Evolutionary conservation across 345 rosid genomes (phyloP).

Genomic region (Chamaenerion angustifolium): DNA sequence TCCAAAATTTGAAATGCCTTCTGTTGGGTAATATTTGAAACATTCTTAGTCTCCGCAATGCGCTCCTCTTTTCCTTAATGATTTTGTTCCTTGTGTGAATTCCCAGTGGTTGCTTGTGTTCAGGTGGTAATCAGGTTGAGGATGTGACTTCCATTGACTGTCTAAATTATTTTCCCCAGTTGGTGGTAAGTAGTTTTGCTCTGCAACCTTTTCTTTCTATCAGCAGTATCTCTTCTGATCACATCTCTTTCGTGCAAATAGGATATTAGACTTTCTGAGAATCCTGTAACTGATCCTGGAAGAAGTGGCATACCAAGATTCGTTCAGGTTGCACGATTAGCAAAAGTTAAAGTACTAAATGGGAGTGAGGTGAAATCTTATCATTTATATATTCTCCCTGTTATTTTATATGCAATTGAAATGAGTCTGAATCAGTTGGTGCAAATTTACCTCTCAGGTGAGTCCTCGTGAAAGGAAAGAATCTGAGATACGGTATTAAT

Average conservation of each 20-base stretch:
- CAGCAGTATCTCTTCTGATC: constrained; percentile 6
- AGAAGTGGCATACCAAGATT: constrained; percentile 76
- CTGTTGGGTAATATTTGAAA: constrained; percentile 44
- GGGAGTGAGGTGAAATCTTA: constrained; percentile 78
- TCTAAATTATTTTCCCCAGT: constrained; percentile 48
- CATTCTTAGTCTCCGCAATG: background rate
- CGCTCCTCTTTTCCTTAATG: background rate
- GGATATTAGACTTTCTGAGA: constrained; percentile 90
- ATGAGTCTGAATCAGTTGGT: constrained; percentile 1
- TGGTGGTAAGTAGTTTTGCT: constrained; percentile 43
- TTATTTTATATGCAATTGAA: constrained; percentile 4
- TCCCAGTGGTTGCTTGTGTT: constrained; percentile 3
- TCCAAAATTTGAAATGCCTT: constrained; percentile 64
- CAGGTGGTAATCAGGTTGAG: constrained; percentile 58
- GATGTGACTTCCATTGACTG: constrained; percentile 58
- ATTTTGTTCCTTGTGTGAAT: background rate
- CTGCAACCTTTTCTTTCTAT: background rate
- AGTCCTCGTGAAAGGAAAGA: constrained; percentile 81
- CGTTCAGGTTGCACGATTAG: constrained; percentile 64
- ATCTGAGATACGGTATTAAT: constrained; percentile 76
- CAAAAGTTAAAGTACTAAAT: constrained; percentile 64
- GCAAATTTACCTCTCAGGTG: constrained; percentile 31
- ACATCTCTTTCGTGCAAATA: constrained; percentile 15
- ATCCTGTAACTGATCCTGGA: constrained; percentile 62
- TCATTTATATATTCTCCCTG: constrained; percentile 2